Percentiles rank a stretch among this genome's conserved stretches.
Conservation (phyloP, 305 asterid genomes). For the Nicotiana rustica region DNA sequence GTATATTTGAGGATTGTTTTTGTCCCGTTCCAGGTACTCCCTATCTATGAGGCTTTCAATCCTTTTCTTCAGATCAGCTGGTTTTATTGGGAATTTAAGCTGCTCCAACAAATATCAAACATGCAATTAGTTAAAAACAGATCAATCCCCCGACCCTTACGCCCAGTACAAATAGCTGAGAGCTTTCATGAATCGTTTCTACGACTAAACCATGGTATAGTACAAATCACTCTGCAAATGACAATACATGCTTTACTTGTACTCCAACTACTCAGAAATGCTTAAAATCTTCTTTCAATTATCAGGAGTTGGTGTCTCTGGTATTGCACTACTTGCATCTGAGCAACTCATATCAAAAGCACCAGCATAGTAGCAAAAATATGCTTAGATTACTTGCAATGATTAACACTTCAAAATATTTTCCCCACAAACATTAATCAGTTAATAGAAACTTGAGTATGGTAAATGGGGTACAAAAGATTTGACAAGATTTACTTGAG, state of each 20-base stretch:
- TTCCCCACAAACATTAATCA: neutral
- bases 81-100: slow-evolving; percentile 96
- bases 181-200: neutral
- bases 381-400: neutral
- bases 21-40: slow-evolving; percentile 93
- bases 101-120: slow-evolving; percentile 46
- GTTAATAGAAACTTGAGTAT: slow-evolving; percentile 1
- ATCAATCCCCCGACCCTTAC: neutral
- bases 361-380: slow-evolving; percentile 7
- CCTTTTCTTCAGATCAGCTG: slow-evolving; percentile 95
- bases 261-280: neutral
- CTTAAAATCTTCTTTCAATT: neutral
- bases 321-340: neutral
- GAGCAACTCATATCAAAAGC: slow-evolving; percentile 11
- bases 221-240: neutral
- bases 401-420: neutral
- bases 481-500: neutral
- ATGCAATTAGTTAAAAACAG: slow-evolving; percentile 27
- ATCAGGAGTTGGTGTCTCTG: neutral
- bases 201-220: too few species aligned
- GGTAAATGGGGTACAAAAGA: slow-evolving; percentile 4
- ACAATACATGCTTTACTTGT: neutral
- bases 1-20: slow-evolving; percentile 85
- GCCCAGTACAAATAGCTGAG: neutral
- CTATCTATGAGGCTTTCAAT: slow-evolving; percentile 96